These are phyloP conservation scores for Friedmanniomyces endolithicus DNA, from an alignment of 495 filamentous ascomycete species.

Conservation along the genomic window DNA sequence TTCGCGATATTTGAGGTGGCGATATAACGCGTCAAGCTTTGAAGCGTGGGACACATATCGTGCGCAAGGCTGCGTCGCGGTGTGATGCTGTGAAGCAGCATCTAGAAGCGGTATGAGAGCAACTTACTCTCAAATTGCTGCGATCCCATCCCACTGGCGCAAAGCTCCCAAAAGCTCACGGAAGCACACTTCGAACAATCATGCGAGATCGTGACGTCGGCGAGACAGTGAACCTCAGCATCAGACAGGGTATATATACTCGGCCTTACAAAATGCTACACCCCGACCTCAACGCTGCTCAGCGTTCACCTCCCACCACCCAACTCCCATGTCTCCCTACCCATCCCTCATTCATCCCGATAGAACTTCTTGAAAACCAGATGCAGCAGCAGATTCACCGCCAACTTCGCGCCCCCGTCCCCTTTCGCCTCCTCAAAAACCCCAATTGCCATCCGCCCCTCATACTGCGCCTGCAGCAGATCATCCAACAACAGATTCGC, in stretches of 20 bases:
- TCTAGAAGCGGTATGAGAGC: too few species aligned
- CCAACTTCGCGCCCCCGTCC: conserved; percentile 48
- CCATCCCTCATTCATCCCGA: conserved; percentile 35
- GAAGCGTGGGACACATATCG: background rate
- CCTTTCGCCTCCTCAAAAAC: conserved; percentile 52
- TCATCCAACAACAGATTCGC: conserved; percentile 86
- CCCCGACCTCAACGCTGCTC: background rate
- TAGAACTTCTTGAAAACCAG: conserved; percentile 98
- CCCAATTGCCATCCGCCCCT: conserved; percentile 86
- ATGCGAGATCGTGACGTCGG: too few species aligned
- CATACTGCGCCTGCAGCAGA: conserved; percentile 90
- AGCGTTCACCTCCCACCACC: too few species aligned
- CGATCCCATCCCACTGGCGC: too few species aligned
- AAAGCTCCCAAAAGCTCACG: too few species aligned
- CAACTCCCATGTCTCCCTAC: background rate
- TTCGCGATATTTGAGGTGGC: too few species aligned
- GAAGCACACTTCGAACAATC: too few species aligned
- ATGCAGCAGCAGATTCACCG: conserved; percentile 92
- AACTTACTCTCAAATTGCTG: too few species aligned
- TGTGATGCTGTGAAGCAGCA: background rate
- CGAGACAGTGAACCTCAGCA: background rate
- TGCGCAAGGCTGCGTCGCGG: background rate
- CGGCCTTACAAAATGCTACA: background rate
- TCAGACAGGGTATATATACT: background rate
- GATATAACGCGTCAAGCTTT: too few species aligned